Percentiles rank a stretch among this genome's conserved stretches.
Conservation (phyloP, 2,329 filamentous ascomycete species). For the Cercospora sp. region DNA sequence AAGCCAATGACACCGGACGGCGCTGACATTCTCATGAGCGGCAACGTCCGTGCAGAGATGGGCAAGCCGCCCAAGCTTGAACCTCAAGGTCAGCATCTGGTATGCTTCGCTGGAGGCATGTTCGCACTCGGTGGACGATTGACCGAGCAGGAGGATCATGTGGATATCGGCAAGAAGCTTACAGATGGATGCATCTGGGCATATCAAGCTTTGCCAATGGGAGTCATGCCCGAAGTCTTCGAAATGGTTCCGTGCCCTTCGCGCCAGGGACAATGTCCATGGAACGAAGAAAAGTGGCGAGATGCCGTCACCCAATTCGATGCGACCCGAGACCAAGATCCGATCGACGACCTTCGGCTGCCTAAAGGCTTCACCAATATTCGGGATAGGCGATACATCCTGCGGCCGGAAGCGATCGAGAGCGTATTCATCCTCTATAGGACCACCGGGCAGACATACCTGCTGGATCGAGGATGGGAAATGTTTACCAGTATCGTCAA, state of each 20-base stretch:
- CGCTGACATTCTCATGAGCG: slow-evolving; percentile 50
- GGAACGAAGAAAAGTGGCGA: slow-evolving; percentile 56
- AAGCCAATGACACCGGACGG: slow-evolving; percentile 51
- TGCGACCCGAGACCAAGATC: slow-evolving; percentile 37
- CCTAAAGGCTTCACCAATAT: slow-evolving; percentile 48
- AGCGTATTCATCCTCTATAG: slow-evolving; percentile 63
- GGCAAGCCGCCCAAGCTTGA: slow-evolving; percentile 39
- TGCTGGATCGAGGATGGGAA: slow-evolving; percentile 50
- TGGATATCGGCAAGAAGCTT: slow-evolving; percentile 58
- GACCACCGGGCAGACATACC: slow-evolving; percentile 55
- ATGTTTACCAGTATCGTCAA: slow-evolving; percentile 52
- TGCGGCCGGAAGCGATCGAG: slow-evolving; percentile 60
- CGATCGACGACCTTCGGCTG: slow-evolving; percentile 37
- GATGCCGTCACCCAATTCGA: slow-evolving; percentile 37
- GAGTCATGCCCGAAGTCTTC: slow-evolving; percentile 63
- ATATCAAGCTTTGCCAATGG: slow-evolving; percentile 56
- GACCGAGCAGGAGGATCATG: slow-evolving; percentile 55
- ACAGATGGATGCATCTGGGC: slow-evolving; percentile 65
- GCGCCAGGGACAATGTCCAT: slow-evolving; percentile 48
- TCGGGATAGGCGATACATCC: slow-evolving; percentile 48
- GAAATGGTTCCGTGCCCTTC: slow-evolving; percentile 52
- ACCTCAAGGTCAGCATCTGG: slow-evolving; percentile 58
- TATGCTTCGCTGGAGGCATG: slow-evolving; percentile 64
- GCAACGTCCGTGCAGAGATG: slow-evolving; percentile 42
- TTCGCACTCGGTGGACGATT: slow-evolving; percentile 59